These are phyloP conservation scores for Laetiporus sulphureus DNA, from an alignment of 1,284 basidiomycete species.

Conservation along the genomic window DNA sequence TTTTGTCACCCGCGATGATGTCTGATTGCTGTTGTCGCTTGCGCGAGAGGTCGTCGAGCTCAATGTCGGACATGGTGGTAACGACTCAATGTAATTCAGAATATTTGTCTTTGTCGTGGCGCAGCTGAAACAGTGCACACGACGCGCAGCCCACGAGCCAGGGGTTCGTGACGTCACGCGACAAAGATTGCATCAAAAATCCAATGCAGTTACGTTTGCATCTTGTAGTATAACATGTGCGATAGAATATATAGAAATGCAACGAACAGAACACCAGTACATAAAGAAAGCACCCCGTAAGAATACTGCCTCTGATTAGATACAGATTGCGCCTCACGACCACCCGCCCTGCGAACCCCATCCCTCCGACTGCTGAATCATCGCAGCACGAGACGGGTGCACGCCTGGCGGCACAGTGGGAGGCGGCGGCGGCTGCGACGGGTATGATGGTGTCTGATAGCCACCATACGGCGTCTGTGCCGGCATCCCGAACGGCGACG, in stretches of 20 bases:
- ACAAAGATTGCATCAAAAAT: no score
- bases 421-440: slow-evolving; percentile 33
- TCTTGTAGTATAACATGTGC: no score
- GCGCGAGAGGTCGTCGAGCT: slow-evolving; percentile 26
- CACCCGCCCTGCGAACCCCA: slow-evolving; percentile 6
- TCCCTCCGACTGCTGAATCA: slow-evolving; percentile 36
- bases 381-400: slow-evolving; percentile 56
- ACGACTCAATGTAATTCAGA: no score
- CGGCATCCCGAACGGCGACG: slow-evolving; percentile 12
- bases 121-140: no score
- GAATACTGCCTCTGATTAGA: no score
- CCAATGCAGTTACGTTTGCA: no score
- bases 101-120: no score
- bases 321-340: slow-evolving; percentile 6
- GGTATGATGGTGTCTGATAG: slow-evolving; percentile 52
- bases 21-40: no score
- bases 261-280: slow-evolving; percentile 7
- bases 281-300: slow-evolving; percentile 4
- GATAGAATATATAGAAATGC: no score
- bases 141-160: no score
- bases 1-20: no score
- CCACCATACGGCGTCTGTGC: slow-evolving; percentile 38
- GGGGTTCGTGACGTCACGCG: no score
- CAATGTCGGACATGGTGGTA: slow-evolving; percentile 20
- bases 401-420: slow-evolving; percentile 42